Evolutionary conservation across 192 early-diverging fungal species (phyloP).

Genomic region (Entomortierella parvispora): DNA sequence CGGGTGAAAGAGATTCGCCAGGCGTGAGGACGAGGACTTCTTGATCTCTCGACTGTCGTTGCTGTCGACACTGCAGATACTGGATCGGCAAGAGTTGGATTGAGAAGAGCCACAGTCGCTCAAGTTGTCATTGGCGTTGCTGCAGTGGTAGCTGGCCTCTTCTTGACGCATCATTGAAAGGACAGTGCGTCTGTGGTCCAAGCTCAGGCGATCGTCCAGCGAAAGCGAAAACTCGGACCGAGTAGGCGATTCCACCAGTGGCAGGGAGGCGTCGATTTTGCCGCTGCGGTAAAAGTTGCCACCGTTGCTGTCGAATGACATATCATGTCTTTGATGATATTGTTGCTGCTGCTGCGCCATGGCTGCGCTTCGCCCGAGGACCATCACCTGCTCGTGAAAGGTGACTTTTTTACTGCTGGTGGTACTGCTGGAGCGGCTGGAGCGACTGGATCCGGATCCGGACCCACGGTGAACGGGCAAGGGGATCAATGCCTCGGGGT

Average conservation of each 20-base stretch:
- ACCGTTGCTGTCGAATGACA: background rate
- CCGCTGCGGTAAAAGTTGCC: background rate
- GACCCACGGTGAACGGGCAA: background rate
- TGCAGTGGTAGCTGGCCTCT: background rate
- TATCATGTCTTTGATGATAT: background rate
- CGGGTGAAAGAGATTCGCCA: conserved; percentile 14
- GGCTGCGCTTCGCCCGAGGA: conserved; percentile 17
- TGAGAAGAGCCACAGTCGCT: conserved; percentile 5
- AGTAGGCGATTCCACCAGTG: conserved; percentile 27
- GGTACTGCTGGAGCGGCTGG: conserved; percentile 2
- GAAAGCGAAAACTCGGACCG: background rate
- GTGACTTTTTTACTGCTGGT: conserved; percentile 26
- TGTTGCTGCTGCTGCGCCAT: background rate
- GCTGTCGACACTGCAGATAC: conserved; percentile 23
- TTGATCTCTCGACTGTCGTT: background rate
- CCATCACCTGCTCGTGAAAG: conserved; percentile 36
- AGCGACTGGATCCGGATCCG: background rate
- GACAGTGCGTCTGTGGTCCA: background rate
- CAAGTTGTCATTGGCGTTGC: background rate
- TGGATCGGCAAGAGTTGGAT: conserved; percentile 33
- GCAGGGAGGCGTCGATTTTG: background rate
- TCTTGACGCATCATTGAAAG: background rate
- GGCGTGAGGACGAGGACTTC: background rate
- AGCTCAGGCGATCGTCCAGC: background rate
- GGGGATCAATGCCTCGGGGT: conserved; percentile 6